Percentiles rank a stretch among this genome's conserved stretches.
These are phyloP conservation scores for Tylopilus rubrobrunneus DNA, from an alignment of 768 basidiomycete genomes.

Conservation along the genomic window DNA sequence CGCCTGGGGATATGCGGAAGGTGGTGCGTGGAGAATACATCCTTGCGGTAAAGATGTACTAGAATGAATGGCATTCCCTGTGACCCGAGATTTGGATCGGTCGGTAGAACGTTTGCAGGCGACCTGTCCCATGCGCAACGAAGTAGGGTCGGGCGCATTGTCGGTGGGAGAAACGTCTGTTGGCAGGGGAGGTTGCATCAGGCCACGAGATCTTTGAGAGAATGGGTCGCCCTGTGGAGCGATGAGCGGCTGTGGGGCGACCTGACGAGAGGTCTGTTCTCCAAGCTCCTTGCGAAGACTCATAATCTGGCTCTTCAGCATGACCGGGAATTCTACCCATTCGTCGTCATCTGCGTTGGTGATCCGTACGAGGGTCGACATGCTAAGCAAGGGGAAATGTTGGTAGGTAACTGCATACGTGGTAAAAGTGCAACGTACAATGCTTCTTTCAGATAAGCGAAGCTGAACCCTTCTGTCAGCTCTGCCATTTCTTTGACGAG, in stretches of 20 bases:
- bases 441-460: conserved; percentile 86
- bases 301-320: conserved; percentile 58
- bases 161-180: background rate
- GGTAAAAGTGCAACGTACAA: conserved; percentile 52
- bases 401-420: background rate
- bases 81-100: background rate
- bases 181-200: background rate
- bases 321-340: conserved; percentile 45
- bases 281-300: conserved; percentile 64
- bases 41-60: background rate
- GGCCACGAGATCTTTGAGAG: background rate
- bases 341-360: conserved; percentile 48
- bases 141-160: background rate
- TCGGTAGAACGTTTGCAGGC: background rate
- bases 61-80: background rate
- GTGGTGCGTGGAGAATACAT: conserved; percentile 19
- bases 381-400: conserved; percentile 37
- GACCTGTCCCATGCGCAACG: background rate
- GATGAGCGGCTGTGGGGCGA: background rate
- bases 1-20: conserved; percentile 24
- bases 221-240: conserved; percentile 1
- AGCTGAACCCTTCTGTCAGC: conserved; percentile 67
- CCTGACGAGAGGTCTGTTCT: conserved; percentile 26
- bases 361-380: conserved; percentile 66
- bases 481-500: conserved; percentile 59